Percentiles rank a stretch among this genome's conserved stretches.
phyloP scores from a whole-genome alignment of 2,329 filamentous ascomycete genomes.

The Orbilia oligospora region DNA sequence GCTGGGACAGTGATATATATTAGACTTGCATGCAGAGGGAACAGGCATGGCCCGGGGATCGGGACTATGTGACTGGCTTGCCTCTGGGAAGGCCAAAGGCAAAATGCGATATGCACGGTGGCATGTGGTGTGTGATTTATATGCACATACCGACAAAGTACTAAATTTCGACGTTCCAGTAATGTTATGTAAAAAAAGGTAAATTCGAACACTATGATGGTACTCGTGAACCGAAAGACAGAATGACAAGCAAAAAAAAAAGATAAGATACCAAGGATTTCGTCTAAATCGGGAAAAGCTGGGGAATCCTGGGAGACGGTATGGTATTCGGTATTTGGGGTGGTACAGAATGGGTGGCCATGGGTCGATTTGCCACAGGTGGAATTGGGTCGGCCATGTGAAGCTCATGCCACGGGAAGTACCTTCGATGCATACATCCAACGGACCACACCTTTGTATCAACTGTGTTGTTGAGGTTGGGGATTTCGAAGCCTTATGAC shows the following conservation, averaged over 20 bases:
- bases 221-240: conserved; percentile 13
- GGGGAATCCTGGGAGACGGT: conserved; percentile 43
- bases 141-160: conserved; percentile 26
- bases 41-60: conserved; percentile 21
- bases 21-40: conserved; percentile 52
- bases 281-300: conserved; percentile 36
- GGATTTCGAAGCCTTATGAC: conserved; percentile 44
- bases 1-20: conserved; percentile 46
- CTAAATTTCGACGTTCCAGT: conserved; percentile 1
- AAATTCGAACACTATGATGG: not conserved
- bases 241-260: conserved; percentile 6
- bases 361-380: conserved; percentile 30
- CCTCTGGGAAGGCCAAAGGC: conserved; percentile 9
- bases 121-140: conserved; percentile 24
- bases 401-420: conserved; percentile 1
- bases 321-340: conserved; percentile 26
- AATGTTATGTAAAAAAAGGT: conserved; percentile 2
- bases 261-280: conserved; percentile 21
- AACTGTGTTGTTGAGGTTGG: conserved; percentile 30
- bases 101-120: conserved; percentile 22
- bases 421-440: conserved; percentile 8
- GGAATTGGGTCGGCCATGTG: conserved; percentile 11
- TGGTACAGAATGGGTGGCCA: conserved; percentile 14
- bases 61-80: conserved; percentile 18
- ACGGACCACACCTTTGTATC: not conserved